Base-by-base conservation (phyloP, 768 basidiomycete genomes). In the Royoungia palumana region DNA sequence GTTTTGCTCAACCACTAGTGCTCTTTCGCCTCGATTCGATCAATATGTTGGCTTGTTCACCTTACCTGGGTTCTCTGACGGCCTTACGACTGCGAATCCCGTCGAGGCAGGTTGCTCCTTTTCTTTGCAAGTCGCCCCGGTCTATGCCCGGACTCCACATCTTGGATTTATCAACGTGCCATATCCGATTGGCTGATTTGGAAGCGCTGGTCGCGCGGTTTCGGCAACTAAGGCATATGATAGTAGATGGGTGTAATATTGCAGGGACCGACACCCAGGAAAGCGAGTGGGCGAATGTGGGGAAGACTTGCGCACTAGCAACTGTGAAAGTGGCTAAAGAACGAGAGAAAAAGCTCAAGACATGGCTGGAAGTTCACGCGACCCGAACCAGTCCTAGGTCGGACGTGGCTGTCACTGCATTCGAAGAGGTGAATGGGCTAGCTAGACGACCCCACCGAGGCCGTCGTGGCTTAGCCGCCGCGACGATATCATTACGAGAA, bases 1-100 rank as follows among this genome's bases (percentile, higher is more conserved):
- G 69, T 30, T 87, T 87, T 52, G 94, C 93, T 1, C 94, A 95
- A 59, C 94, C 94, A 1, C 76, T 96, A 54, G 89, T 92, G 3
- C 91, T 94, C 69, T 88, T 88, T 64, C 77, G 76, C 35, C 72
- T 95, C 47, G 78, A 84, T 32, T 64, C 74, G 34, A 66, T 94
- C 43, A 68, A 75, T 0, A 62, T 62, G 2, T 65, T 89, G 41
- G 65, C 72, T 1, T 56, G 63, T 27, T 79, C 82, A 0, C 67
- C 72, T 0, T 66, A 76, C 11, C 64, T 76, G n/a, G 45, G 49
- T 12, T 58, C 68, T 35, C 69, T 87, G 38, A 77, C 69, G 4
- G 72, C 79, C 48, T 65, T 95, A 19, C 77, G 86, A 16, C 66
- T 94, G 25, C 80, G 87, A 28, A 75, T 94, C 20, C 93, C 92